A percentile compares a stretch with the other conserved stretches of the same genome.
Conservation (phyloP, 2,329 filamentous ascomycete genomes). For the Coniochaeta sp. region DNA sequence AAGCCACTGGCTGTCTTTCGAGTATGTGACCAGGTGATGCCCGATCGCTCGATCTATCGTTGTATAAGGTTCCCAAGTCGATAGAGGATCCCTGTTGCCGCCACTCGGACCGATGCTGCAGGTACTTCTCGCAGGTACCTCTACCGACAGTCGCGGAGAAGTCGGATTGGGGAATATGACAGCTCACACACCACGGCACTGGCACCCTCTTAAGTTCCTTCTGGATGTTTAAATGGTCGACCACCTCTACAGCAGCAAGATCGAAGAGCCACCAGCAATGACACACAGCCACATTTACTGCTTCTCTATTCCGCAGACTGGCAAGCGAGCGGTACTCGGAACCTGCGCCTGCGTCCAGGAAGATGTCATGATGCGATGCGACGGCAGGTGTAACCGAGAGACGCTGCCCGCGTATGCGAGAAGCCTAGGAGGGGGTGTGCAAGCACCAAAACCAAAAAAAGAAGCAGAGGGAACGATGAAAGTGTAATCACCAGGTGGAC, state of each 20-base stretch:
- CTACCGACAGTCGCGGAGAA: neutral
- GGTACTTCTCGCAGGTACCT: neutral
- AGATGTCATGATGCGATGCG: neutral
- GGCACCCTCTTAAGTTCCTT: neutral
- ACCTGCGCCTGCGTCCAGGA: neutral
- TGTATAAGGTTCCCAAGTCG: neutral
- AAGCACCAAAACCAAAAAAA: neutral
- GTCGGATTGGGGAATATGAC: neutral
- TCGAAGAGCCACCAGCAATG: neutral
- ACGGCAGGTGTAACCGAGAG: neutral
- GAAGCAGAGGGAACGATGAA: conserved; percentile 3
- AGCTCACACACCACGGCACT: neutral
- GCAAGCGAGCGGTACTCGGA: neutral
- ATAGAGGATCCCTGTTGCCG: neutral
- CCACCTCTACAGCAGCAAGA: neutral
- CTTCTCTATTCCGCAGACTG: neutral
- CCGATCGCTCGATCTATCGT: neutral
- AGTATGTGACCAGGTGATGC: neutral
- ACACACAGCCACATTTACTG: neutral
- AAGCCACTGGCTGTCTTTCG: neutral
- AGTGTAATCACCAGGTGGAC: neutral
- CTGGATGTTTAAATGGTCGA: neutral
- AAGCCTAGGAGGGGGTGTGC: neutral
- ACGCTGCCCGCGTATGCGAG: neutral
- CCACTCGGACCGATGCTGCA: neutral